phyloP scores from a whole-genome alignment of 1,139 yeast species.

The Kodamaea suecica region DNA sequence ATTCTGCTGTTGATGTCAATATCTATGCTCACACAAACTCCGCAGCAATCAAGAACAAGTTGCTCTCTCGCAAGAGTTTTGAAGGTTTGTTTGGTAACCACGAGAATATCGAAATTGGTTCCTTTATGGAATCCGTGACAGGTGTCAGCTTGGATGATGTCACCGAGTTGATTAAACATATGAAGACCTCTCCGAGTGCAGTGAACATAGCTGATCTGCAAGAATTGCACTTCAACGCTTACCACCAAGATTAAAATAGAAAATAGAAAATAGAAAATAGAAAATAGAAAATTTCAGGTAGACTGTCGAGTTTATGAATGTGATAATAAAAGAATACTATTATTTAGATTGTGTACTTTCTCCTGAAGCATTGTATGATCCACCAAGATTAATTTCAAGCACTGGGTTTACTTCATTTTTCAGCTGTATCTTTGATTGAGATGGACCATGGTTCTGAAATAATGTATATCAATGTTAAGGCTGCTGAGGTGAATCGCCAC shows the following conservation, averaged over 20 bases:
- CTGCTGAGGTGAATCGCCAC: no score
- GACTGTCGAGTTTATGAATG: neutral
- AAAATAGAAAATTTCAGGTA: neutral
- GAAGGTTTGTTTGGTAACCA: slow-evolving; percentile 67
- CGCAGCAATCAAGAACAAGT: slow-evolving; percentile 33
- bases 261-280: neutral
- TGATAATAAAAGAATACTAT: no score
- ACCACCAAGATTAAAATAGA: slow-evolving; percentile 1
- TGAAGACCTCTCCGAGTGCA: slow-evolving; percentile 38
- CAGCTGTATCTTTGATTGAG: no score
- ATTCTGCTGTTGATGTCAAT: slow-evolving; percentile 29
- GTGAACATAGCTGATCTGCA: neutral
- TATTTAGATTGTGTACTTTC: no score
- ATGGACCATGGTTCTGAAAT: no score
- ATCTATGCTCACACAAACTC: slow-evolving; percentile 32
- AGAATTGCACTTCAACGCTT: slow-evolving; percentile 3
- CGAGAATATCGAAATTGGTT: slow-evolving; percentile 81
- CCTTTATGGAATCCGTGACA: slow-evolving; percentile 58
- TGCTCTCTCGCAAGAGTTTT: slow-evolving; percentile 30
- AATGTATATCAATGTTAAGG: no score
- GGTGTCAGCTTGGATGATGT: slow-evolving; percentile 52
- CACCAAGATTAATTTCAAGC: no score
- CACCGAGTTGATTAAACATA: slow-evolving; percentile 46
- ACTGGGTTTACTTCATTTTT: no score
- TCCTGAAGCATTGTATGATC: no score